Percentiles rank a stretch among this genome's conserved stretches.
These are phyloP conservation scores for Phytophthora meadii DNA, from an alignment of 352 stramenopile genomes.

Conservation along the genomic window DNA sequence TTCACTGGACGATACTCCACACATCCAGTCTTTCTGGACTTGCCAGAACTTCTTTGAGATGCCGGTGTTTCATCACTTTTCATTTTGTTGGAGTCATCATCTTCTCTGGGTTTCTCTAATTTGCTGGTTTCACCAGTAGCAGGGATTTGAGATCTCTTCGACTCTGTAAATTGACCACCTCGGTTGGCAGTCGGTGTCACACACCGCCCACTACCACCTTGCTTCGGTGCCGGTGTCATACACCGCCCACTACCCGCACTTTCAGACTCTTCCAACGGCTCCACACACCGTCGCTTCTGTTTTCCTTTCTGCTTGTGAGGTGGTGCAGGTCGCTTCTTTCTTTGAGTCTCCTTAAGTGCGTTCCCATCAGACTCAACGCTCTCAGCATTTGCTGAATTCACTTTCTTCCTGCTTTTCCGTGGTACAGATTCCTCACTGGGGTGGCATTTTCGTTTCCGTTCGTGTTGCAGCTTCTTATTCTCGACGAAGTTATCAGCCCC, in stretches of 20 bases:
- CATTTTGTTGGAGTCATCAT: not conserved
- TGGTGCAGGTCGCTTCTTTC: not conserved
- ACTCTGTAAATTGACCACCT: too few species aligned
- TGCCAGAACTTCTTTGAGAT: not conserved
- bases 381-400: not conserved
- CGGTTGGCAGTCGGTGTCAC: too few species aligned
- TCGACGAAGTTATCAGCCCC: not conserved
- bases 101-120: not conserved
- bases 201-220: not conserved
- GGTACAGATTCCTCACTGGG: not conserved
- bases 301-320: not conserved
- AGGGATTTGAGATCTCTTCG: not conserved
- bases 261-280: not conserved
- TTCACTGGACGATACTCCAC: not conserved
- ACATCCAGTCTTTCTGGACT: not conserved
- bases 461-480: not conserved
- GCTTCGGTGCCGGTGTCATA: slow-evolving; percentile 7
- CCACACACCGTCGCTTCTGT: slow-evolving; percentile 1
- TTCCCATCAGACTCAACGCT: not conserved
- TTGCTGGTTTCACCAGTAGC: not conserved
- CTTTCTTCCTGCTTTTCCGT: not conserved
- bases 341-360: not conserved
- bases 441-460: too few species aligned
- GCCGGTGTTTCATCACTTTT: not conserved
- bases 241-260: slow-evolving; percentile 8